These are phyloP conservation scores for Heracleum sosnowskyi DNA, from an alignment of 129 eudicot species.

Conservation along the genomic window DNA sequence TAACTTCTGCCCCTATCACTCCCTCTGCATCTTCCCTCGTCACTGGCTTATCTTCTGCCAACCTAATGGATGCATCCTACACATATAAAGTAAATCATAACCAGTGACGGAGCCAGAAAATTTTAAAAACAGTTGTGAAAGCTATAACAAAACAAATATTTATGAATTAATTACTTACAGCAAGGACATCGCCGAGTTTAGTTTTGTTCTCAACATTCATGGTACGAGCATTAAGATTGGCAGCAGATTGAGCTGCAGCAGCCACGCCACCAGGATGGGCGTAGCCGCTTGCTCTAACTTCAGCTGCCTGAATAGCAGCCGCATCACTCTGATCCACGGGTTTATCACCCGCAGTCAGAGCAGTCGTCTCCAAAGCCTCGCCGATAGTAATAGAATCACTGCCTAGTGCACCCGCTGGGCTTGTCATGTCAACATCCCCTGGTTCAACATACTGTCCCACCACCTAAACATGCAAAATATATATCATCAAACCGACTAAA, in stretches of 20 bases:
- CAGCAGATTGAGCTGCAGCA: slow-evolving; percentile 44
- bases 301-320: slow-evolving; percentile 62
- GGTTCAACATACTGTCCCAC: slow-evolving; percentile 2
- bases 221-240: slow-evolving; percentile 27
- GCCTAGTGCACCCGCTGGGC: background rate
- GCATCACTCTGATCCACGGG: slow-evolving; percentile 54
- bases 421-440: background rate
- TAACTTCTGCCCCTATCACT: slow-evolving; percentile 41
- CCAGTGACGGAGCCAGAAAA: no score
- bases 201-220: slow-evolving; percentile 30
- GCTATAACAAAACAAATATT: background rate
- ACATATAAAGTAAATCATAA: background rate
- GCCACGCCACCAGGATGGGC: slow-evolving; percentile 45
- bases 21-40: slow-evolving; percentile 51
- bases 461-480: background rate
- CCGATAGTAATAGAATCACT: slow-evolving; percentile 46
- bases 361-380: slow-evolving; percentile 61
- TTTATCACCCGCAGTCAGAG: slow-evolving; percentile 37
- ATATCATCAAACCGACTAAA: no score
- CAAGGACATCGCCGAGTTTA: slow-evolving; percentile 40
- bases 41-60: slow-evolving; percentile 39
- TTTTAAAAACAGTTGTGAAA: no score
- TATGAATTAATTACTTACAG: slow-evolving; percentile 8
- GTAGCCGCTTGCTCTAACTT: slow-evolving; percentile 43
- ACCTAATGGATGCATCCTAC: slow-evolving; percentile 41